A percentile compares a stretch with the other conserved stretches of the same genome.
These are phyloP conservation scores for Ustanciosporium gigantosporum DNA, from an alignment of 1,284 basidiomycete genomes.

Conservation along the genomic window DNA sequence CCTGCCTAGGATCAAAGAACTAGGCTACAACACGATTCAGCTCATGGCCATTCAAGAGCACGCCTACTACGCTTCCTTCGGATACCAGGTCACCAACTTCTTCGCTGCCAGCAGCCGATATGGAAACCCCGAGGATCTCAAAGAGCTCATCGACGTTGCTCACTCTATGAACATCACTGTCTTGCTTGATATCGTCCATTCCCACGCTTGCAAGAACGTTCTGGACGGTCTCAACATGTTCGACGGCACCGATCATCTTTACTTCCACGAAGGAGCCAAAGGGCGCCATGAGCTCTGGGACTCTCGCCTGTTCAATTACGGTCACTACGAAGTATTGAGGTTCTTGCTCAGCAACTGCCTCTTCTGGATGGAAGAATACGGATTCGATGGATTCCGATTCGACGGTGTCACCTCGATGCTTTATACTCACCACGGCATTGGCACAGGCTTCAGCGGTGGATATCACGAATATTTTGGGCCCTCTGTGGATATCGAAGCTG, in stretches of 20 bases:
- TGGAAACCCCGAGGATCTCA: slow-evolving; percentile 84
- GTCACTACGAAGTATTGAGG: slow-evolving; percentile 86
- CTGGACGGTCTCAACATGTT: slow-evolving; percentile 93
- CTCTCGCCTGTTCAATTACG: slow-evolving; percentile 86
- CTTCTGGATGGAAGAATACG: slow-evolving; percentile 92
- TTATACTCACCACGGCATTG: slow-evolving; percentile 94
- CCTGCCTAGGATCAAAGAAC: slow-evolving; percentile 81
- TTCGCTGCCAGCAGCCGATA: slow-evolving; percentile 96
- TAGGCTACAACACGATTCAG: slow-evolving; percentile 96
- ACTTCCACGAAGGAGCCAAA: slow-evolving; percentile 90
- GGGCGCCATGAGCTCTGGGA: slow-evolving; percentile 97
- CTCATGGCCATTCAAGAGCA: slow-evolving; percentile 87
- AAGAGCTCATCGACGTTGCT: slow-evolving; percentile 90
- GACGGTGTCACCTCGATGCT: slow-evolving; percentile 99
- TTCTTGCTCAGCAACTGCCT: slow-evolving; percentile 93
- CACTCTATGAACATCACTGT: slow-evolving; percentile 91
- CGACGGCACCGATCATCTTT: slow-evolving; percentile 92
- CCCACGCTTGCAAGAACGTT: slow-evolving; percentile 96
- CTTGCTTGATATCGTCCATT: slow-evolving; percentile 93
- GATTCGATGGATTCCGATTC: slow-evolving; percentile 96
- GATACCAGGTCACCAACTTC: slow-evolving; percentile 96
- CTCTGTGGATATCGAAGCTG: slow-evolving; percentile 80
- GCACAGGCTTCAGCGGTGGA: slow-evolving; percentile 92
- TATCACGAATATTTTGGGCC: slow-evolving; percentile 97
- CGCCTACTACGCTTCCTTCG: slow-evolving; percentile 98